Base-by-base conservation (phyloP, 2,329 filamentous ascomycete genomes). In the Aspergillus hiratsukae region DNA sequence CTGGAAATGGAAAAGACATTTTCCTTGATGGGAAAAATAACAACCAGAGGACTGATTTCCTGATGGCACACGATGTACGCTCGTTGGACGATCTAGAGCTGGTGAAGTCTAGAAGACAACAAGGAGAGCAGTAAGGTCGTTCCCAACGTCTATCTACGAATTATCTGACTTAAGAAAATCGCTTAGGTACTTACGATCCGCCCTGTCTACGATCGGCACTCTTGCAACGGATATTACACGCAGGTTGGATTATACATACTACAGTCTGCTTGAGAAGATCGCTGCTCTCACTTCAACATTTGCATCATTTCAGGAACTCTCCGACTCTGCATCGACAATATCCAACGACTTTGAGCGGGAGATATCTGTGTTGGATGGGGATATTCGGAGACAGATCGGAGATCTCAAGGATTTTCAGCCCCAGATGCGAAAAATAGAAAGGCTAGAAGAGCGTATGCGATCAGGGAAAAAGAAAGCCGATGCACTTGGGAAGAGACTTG, bases 61-160 rank as follows among this genome's bases (percentile, higher is more conserved):
- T 72, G 29, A 64, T 60, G 48, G 61, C 62, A 49, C 66, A 64
- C 43, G 71, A 72, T 43, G 64, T 71, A 37, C 61, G 64, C 27
- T 73, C 68, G 4, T 64, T 65, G 65, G 67, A 66, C 25, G 73
- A 76, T 54, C 59, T 78, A 49, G 69, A 71, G 45, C 64, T 63
- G 52, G 64, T 71, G 35, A 71, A 60, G 52, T 84, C 89, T 67
- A 78, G 79, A 51, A 94, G 93, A 87, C 91, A 90, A 72, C 84
- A 87, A 69, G 84, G 86, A 56, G 89, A 91, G 65, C 84, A 86
- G 69, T 92, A 85, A 71, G 87, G 9, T 85, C 8, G 3, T 48
- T 11, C 87, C 49, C 19, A 51, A 4, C 7, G 23, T 2, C 27
- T 40, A 27, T 43, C 4, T 5, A 28, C 27, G 9, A 21, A n/a